Conservation (phyloP, 2,329 filamentous ascomycete genomes). For the Calonectria multiphialidica region DNA sequence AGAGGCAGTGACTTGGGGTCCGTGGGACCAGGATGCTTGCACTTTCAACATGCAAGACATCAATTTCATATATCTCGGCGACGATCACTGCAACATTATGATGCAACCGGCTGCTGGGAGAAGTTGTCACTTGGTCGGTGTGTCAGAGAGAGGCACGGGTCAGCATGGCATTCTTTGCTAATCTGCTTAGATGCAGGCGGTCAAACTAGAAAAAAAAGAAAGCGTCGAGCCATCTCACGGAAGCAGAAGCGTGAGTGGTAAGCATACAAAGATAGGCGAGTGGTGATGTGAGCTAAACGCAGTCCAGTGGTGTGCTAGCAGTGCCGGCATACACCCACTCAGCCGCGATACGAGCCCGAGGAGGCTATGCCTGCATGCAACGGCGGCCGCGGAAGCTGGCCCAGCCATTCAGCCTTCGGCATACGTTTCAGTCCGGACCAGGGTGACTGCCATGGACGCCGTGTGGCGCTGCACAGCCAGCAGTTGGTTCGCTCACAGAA, state of each 20-base stretch:
- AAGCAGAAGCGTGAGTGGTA: neutral
- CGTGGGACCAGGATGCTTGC: conserved; percentile 11
- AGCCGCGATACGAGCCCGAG: conserved; percentile 38
- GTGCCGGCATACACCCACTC: conserved; percentile 2
- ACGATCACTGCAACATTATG: neutral
- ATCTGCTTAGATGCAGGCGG: conserved; percentile 3
- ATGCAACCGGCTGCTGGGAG: neutral
- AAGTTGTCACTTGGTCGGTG: neutral
- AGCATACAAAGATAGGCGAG: neutral
- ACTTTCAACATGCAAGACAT: conserved; percentile 10
- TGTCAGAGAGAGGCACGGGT: neutral
- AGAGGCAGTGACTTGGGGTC: conserved; percentile 4
- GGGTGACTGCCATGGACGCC: conserved; percentile 6
- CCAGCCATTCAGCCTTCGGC: conserved; percentile 5
- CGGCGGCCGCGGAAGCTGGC: conserved; percentile 12
- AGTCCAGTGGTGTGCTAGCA: neutral
- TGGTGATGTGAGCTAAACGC: neutral
- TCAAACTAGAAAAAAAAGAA: neutral
- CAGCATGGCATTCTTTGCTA: neutral
- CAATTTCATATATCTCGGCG: conserved; percentile 13
- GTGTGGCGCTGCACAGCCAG: conserved; percentile 24
- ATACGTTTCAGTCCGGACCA: conserved; percentile 8
- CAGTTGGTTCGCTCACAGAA: conserved; percentile 4
- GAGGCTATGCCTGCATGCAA: conserved; percentile 37
- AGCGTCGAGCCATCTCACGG: neutral